phyloP scores from a whole-genome alignment of 2,329 filamentous ascomycete genomes.

The Neurospora sp. region DNA sequence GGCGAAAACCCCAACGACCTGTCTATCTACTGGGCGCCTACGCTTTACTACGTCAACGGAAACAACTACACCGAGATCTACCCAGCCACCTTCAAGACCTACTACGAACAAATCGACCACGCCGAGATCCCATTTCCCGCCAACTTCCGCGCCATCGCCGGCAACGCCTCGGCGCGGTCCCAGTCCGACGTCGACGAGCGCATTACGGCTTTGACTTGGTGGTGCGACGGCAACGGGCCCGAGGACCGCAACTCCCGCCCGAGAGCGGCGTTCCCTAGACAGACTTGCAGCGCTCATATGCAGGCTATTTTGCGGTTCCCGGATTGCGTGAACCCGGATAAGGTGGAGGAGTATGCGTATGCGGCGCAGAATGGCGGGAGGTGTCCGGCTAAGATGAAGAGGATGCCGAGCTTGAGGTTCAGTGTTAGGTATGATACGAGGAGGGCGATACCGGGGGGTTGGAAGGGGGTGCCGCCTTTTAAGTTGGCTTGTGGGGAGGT shows the following conservation, averaged over 20 bases:
- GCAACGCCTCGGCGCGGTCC: slow-evolving; percentile 28
- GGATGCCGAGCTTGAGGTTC: slow-evolving; percentile 38
- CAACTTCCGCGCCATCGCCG: slow-evolving; percentile 32
- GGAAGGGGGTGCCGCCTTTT: slow-evolving; percentile 34
- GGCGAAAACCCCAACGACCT: slow-evolving; percentile 35
- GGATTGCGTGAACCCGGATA: slow-evolving; percentile 30
- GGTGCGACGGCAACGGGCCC: slow-evolving; percentile 26
- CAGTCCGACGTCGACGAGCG: slow-evolving; percentile 23
- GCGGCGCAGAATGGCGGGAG: slow-evolving; percentile 15
- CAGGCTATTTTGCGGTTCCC: slow-evolving; percentile 34
- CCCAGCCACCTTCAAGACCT: slow-evolving; percentile 33
- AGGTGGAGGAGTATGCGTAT: slow-evolving; percentile 20
- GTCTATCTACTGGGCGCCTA: slow-evolving; percentile 33
- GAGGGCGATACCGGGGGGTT: slow-evolving; percentile 31
- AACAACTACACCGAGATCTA: slow-evolving; percentile 27
- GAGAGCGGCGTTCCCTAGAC: slow-evolving; percentile 23
- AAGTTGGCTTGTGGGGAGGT: slow-evolving; percentile 30
- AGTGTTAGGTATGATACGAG: slow-evolving; percentile 34
- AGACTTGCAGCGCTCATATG: slow-evolving; percentile 32
- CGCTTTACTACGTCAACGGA: slow-evolving; percentile 30
- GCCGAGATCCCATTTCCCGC: slow-evolving; percentile 36
- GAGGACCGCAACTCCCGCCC: slow-evolving; percentile 20
- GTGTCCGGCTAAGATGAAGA: slow-evolving; percentile 32
- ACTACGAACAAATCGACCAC: slow-evolving; percentile 33
- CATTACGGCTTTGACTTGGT: slow-evolving; percentile 24